Percentiles rank a stretch among this genome's conserved stretches.
phyloP scores from a whole-genome alignment of 768 basidiomycete species.

The Termitomyces sp. region DNA sequence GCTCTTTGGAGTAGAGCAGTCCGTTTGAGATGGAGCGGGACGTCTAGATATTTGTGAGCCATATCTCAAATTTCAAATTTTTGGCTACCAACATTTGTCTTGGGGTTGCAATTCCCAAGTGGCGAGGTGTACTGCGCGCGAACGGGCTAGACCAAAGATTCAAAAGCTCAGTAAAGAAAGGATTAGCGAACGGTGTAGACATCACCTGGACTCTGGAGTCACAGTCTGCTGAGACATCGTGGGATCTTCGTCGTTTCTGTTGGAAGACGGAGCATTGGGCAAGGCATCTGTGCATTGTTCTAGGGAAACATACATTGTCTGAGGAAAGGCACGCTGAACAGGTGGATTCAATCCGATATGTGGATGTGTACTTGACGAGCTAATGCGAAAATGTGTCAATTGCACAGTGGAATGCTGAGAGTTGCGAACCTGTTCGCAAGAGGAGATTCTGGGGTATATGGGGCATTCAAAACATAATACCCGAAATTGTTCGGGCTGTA shows the following conservation, averaged over 20 bases:
- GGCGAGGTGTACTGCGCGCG: conserved; percentile 19
- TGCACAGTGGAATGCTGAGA: background rate
- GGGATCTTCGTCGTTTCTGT: conserved; percentile 19
- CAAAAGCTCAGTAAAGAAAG: conserved; percentile 1
- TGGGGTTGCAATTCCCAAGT: conserved; percentile 24
- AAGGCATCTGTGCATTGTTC: background rate
- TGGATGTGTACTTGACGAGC: conserved; percentile 13
- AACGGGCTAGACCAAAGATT: conserved; percentile 12
- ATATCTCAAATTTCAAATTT: background rate
- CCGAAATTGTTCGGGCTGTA: conserved; percentile 26
- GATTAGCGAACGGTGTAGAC: background rate
- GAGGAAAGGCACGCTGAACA: conserved; percentile 12
- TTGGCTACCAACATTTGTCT: conserved; percentile 20
- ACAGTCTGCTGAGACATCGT: conserved; percentile 31
- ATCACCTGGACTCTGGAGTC: conserved; percentile 47
- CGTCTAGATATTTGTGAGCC: conserved; percentile 4
- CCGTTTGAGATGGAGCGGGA: conserved; percentile 8
- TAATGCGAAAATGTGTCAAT: background rate
- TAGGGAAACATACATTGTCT: conserved; percentile 10
- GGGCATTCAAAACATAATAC: conserved; percentile 18
- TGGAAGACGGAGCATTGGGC: conserved; percentile 1
- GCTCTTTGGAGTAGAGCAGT: conserved; percentile 25
- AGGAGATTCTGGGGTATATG: conserved; percentile 26
- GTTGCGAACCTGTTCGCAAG: conserved; percentile 19
- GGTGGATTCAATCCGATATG: conserved; percentile 6